A percentile compares a stretch with the other conserved stretches of the same genome.
Evolutionary conservation across 805 yeast species (phyloP).

Genomic region (Maudiozyma bulderi): DNA sequence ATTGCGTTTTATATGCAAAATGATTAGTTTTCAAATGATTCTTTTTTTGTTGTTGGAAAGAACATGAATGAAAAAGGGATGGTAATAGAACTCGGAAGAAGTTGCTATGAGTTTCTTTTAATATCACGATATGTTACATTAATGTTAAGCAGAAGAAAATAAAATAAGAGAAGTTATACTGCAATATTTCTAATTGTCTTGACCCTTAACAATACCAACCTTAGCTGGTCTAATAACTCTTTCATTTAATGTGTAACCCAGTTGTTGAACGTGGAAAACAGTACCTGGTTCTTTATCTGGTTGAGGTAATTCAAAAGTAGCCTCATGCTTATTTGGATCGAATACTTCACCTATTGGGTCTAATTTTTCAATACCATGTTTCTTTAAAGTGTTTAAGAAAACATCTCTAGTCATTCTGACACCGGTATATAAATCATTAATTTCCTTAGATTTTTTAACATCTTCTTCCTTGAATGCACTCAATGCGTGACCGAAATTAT

Average conservation of each 20-base stretch:
- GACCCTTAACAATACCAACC: conserved; percentile 79
- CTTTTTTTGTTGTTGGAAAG: too few species aligned
- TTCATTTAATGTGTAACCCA: conserved; percentile 76
- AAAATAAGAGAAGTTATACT: too few species aligned
- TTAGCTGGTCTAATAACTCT: conserved; percentile 92
- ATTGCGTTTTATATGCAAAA: too few species aligned
- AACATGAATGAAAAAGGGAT: too few species aligned
- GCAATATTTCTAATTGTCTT: conserved; percentile 1
- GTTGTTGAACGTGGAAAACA: conserved; percentile 84
- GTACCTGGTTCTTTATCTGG: conserved; percentile 88
- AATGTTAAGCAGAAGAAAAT: too few species aligned
- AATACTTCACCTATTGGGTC: conserved; percentile 78
- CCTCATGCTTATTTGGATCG: conserved; percentile 90
- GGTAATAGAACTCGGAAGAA: too few species aligned
- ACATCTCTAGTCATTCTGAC: conserved; percentile 82
- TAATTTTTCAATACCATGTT: conserved; percentile 71
- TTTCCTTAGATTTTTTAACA: conserved; percentile 47
- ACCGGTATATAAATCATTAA: conserved; percentile 74
- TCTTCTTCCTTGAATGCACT: conserved; percentile 59
- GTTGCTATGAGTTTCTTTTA: too few species aligned
- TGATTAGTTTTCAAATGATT: too few species aligned
- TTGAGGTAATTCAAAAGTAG: conserved; percentile 78
- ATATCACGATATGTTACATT: too few species aligned
- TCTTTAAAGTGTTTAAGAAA: conserved; percentile 71
- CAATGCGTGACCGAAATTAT: conserved; percentile 82